Conservation (phyloP, 768 basidiomycete species). For the Agrocybe pediades region DNA sequence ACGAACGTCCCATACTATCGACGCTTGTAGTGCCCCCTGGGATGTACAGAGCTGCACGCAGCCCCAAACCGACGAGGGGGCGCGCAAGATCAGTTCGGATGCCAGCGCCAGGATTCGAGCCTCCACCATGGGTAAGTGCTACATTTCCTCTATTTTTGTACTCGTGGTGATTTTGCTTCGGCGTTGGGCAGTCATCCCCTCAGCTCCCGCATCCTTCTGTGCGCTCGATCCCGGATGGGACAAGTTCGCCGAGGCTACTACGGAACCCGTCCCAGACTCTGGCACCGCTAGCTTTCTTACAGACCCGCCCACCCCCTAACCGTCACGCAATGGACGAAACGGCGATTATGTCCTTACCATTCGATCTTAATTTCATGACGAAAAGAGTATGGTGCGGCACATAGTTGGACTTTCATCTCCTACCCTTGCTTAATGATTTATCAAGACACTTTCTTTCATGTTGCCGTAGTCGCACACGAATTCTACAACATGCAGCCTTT, state of each 20-base stretch:
- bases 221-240: too few species aligned
- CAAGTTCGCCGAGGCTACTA: too few species aligned
- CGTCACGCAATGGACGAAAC: slow-evolving; percentile 75
- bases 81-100: background rate
- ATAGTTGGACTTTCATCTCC: too few species aligned
- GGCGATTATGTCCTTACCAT: slow-evolving; percentile 60
- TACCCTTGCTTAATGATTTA: too few species aligned
- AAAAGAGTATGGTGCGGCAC: too few species aligned
- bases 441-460: too few species aligned
- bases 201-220: too few species aligned
- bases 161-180: background rate
- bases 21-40: slow-evolving; percentile 56
- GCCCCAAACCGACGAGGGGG: slow-evolving; percentile 37
- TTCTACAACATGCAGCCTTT: too few species aligned
- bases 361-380: too few species aligned
- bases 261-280: slow-evolving; percentile 29
- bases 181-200: too few species aligned
- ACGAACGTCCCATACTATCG: slow-evolving; percentile 58
- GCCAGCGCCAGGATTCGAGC: background rate
- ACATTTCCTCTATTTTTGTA: background rate
- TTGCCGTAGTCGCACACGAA: too few species aligned
- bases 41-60: slow-evolving; percentile 67
- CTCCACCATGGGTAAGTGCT: background rate
- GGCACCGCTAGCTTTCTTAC: slow-evolving; percentile 66
- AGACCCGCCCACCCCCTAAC: slow-evolving; percentile 57